Base-by-base conservation (phyloP, 768 basidiomycete genomes). In the Guyanaporus albipodus region DNA sequence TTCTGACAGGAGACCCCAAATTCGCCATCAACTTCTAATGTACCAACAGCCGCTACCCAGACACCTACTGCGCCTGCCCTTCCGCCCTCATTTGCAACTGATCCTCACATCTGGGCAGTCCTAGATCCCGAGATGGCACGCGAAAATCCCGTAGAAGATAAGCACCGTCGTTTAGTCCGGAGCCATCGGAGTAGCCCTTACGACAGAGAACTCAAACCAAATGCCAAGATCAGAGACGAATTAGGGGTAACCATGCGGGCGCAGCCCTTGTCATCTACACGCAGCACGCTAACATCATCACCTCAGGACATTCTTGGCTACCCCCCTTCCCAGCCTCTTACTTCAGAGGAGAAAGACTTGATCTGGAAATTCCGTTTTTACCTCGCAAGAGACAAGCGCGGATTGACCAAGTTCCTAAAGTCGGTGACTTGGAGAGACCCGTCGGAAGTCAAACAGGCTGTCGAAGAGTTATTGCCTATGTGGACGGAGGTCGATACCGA, bases 351-450 rank as follows among this genome's bases (percentile, higher is more conserved):
- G 69, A 96, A 95, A 61, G 95, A 98, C 56, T 72, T 94, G 33
- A 84, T 98, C 31, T 99, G 96, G 96, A 94, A 95, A 65, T 99
- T 95, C 75, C 81, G 96, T n/a, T 99, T 97, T 70, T 98, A 96
- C 55, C 82, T 99, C 10, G 82, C 85, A 3, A 74, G 92, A 27
- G 91, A 94, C 65, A 94, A 91, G 68, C 83, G 89, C 9, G 93
- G 94, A 2, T 76, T 98, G 32, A 98, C 95, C 27, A 99, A 99
- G 64, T 99, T 99, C 69, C 76, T 99, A 43, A 97, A 91, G 66
- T 92, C 91, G 24, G 96, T 99, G 29, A 92, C 94, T 17, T 98
- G 96, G 96, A 77, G 92, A 31, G 96, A 99, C 64, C 82, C 87
- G 0, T 87, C 87, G 9, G 96, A 99, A 68, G 93, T 96, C 21